Evolutionary conservation across 2,329 filamentous ascomycete genomes (phyloP), one percentile per base, ranked within the genome.

Genomic region (Xylariaceae sp.): DNA sequence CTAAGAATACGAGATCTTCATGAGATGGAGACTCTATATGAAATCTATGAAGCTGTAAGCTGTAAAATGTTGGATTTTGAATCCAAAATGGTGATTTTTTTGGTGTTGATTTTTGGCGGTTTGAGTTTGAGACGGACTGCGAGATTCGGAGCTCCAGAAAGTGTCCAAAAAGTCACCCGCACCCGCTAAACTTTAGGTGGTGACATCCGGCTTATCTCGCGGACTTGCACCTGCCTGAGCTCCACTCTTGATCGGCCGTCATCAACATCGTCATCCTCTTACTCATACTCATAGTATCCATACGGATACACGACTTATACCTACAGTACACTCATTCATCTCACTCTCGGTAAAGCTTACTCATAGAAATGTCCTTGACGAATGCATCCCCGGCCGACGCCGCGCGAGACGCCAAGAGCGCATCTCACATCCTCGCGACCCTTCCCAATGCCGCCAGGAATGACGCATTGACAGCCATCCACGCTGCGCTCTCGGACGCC

Each of bases 371-470:
- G 94, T 96, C 93, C 66, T 81, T 97, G 60, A 96, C 92, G 53
- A 92, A 90, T 73, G 90, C 89, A 56, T 88, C 88, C 37, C 89
- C 93, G 52, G 78, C 84, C 57, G 86, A 92, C 65, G 89, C 89
- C 55, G 93, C 93, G 44, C 81, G 81, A 68, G 83, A 87, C 52
- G 93, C 93, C 62, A 92, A 92, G 70, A 77, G 83, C 51, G 90
- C 93, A 13, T 96, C 94, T 37, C 88, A 91, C 71, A 83, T 85
- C 55, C 85, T 99, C 50, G 91, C 92, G 53, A 89, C 90, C 1
- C 85, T 97, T 53, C 83, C 91, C 2, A 84, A 85, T 45, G 76
- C 81, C 47, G 88, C 88, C 23, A 88, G 94, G 70, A 96, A 97
- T 77, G 84, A 87, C 59, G 93, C 94, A 52, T 80, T 99, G 64